Base-by-base conservation (phyloP, 345 rosid genomes). In the Triadica sebifera region DNA sequence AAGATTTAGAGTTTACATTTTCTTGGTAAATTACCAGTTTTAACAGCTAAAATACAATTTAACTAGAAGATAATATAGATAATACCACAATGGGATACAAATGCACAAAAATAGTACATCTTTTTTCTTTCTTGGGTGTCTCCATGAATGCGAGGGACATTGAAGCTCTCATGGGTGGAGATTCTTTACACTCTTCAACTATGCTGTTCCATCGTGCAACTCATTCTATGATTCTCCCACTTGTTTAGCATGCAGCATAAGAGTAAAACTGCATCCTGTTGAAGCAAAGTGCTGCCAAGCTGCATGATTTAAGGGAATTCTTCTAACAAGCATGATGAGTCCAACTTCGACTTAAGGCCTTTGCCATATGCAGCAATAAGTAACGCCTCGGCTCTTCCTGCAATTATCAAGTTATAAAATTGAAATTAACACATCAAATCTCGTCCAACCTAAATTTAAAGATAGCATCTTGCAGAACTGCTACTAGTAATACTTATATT, bases 311-410 rank as follows among this genome's bases (percentile, higher is more conserved):
- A 63, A 19, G 70, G 59, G 8, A 55, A 68, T 65, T 63, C 63
- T 17, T 50, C 81, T 9, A 50, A 10, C 9, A 24, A 37, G 52
- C 20, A 13, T 9, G 82, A 46, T 56, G 71, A 57, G 47, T 80
- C 84, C 34, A 85, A 72, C 46, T 83, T 76, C 60, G 78, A 75
- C 78, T 68, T 84, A 63, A 84, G 58, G 67, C 89, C 88, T 80
- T 86, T 88, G 41, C 97, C 97, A 56, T 92, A 85, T 6, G 92
- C 90, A 24, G 97, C 97, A 79, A 92, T 92, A 12, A 94, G 92
- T 74, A 90, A 70, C 45, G 97, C 96, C 77, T 94, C 98, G 13
- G 97, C 98, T 81, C 94, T 79, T 70, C 92, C 92, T 88, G 86
- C 76, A 81, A 72, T 53, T 39, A 45, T 65, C 45, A 69, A 55